phyloP scores from a whole-genome alignment of 768 basidiomycete genomes.

The Xanthoconium stramineum region DNA sequence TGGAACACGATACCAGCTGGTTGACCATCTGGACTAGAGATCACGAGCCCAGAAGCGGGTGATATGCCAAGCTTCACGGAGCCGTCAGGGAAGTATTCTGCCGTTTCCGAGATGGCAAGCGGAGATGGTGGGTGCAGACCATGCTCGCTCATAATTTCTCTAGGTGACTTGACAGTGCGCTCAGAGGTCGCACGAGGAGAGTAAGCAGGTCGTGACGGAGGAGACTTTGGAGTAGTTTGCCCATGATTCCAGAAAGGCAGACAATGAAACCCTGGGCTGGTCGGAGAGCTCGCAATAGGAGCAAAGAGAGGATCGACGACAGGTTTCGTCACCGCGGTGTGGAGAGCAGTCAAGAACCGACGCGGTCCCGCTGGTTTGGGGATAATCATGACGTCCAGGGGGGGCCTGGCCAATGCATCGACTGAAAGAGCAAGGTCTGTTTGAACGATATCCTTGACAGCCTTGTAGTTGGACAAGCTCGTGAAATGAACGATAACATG shows the following conservation, averaged over 20 bases:
- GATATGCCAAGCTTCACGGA: slow-evolving; percentile 71
- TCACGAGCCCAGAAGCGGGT: slow-evolving; percentile 81
- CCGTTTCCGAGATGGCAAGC: slow-evolving; percentile 61
- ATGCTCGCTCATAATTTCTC: slow-evolving; percentile 39
- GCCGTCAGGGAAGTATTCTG: slow-evolving; percentile 64
- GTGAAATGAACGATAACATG: slow-evolving; percentile 81
- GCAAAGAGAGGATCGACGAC: slow-evolving; percentile 86
- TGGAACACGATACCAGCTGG: slow-evolving; percentile 97
- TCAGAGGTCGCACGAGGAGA: slow-evolving; percentile 59
- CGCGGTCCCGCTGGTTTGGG: slow-evolving; percentile 97
- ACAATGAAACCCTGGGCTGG: slow-evolving; percentile 62
- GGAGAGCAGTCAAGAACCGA: slow-evolving; percentile 85
- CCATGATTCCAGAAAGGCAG: slow-evolving; percentile 41
- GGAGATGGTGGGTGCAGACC: slow-evolving; percentile 63
- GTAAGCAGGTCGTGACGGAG: slow-evolving; percentile 40
- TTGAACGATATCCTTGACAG: slow-evolving; percentile 82
- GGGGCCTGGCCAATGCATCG: slow-evolving; percentile 41
- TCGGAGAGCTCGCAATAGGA: slow-evolving; percentile 93
- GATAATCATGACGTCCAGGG: slow-evolving; percentile 93
- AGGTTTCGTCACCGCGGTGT: slow-evolving; percentile 86
- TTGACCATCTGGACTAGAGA: slow-evolving; percentile 91
- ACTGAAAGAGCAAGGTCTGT: slow-evolving; percentile 44
- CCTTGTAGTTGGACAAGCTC: slow-evolving; percentile 83
- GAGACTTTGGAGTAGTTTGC: slow-evolving; percentile 39
- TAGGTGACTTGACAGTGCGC: slow-evolving; percentile 54